Evolutionary conservation across 129 eudicot species (phyloP), one percentile per base, ranked within the genome.

Genomic region (Kitagawia praeruptora): DNA sequence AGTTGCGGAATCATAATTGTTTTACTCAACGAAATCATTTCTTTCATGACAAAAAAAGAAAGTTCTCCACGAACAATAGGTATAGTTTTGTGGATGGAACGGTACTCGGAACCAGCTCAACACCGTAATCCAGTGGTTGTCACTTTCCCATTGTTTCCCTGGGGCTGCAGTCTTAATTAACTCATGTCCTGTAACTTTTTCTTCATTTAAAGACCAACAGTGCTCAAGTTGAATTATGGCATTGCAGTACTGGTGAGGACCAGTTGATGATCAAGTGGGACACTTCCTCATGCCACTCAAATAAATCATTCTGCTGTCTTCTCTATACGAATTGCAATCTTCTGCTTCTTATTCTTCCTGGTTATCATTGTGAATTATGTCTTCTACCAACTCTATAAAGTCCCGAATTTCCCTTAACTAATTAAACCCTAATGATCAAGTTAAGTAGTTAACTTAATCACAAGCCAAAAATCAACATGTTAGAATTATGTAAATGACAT

Each of bases 201-300:
- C 66, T 58, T 8, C 25, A 58, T 58, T 21, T 6, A 58, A 58
- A n/a, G 66, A n/a, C 34, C 9, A 61, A 61, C 69, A 61, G 69
- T 58, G 69, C 69, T 61, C 0, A 8, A 8, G 69, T 61, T 61
- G 34, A 61, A 61, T 61, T 61, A 61, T 61, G 9, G 6, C 69
- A 61, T 61, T n/a, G 25, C 34, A 61, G 69, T 61, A 61, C 16
- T 25, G 37, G 34, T 8, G 14, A 25, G 69, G 69, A 61, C 69
- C 69, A 61, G 69, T 61, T 61, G 14, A n/a, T 61, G 69, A 61
- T 61, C 69, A 61, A 61, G 69, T 61, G 15, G 69, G 37, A 61
- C 69, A n/a, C 37, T n/a, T 61, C 34, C 6, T 61, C 37, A 25
- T 61, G 37, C 69, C 34, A 61, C 69, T 6, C 69, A 9, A n/a